phyloP scores from a whole-genome alignment of 2,329 filamentous ascomycete genomes.

The Diaporthe nobilis region DNA sequence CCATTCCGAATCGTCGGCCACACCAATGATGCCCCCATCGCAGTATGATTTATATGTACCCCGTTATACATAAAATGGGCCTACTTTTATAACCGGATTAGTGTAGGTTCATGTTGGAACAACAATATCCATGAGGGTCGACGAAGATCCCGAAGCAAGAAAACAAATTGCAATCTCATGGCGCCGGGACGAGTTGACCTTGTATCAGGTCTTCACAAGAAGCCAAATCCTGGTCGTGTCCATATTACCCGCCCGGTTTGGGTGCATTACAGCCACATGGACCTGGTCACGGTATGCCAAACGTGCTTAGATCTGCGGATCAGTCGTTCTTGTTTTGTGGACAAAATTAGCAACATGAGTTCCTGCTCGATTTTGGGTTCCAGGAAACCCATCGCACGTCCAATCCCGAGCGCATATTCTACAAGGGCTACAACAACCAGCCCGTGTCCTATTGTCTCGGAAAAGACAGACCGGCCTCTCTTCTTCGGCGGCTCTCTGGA shows the following conservation, averaged over 20 bases:
- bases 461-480: not conserved
- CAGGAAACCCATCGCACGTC: not conserved
- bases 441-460: not conserved
- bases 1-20: not conserved
- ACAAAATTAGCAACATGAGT: not conserved
- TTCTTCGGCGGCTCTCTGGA: conserved; percentile 7
- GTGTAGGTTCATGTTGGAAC: too few relatives aligned
- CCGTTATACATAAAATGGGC: not conserved
- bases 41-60: not conserved
- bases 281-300: not conserved
- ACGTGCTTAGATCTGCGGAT: too few relatives aligned
- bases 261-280: not conserved
- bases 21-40: not conserved
- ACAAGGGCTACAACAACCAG: not conserved
- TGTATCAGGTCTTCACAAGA: not conserved
- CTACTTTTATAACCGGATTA: not conserved
- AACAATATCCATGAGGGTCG: not conserved
- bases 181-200: not conserved
- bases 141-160: not conserved
- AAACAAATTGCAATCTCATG: not conserved
- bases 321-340: not conserved
- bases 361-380: conserved; percentile 1
- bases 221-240: not conserved
- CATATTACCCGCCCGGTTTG: not conserved
- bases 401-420: conserved; percentile 8